Conservation (phyloP, 139 green algal genomes). For the Edaphochlamys debaryana region DNA sequence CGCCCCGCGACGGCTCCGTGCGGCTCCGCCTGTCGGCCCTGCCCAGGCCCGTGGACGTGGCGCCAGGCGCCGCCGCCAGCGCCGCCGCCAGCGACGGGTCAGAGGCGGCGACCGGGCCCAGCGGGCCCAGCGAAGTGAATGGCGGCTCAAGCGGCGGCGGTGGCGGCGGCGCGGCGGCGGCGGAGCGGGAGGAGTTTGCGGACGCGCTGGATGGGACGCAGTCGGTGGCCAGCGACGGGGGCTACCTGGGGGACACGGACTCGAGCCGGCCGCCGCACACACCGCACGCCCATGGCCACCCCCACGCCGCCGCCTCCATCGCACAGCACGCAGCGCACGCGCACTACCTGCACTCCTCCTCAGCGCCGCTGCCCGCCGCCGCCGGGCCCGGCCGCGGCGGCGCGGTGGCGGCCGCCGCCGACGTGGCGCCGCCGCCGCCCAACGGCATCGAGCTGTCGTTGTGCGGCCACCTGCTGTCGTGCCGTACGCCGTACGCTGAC, state of each 20-base stretch:
- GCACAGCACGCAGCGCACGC: too few species aligned
- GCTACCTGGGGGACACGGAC: conserved; percentile 46
- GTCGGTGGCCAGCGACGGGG: conserved; percentile 10
- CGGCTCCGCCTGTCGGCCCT: too few species aligned
- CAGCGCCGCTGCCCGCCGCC: background rate
- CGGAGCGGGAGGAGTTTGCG: background rate
- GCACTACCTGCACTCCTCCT: background rate
- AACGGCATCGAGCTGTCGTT: conserved; percentile 69
- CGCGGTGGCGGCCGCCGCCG: background rate
- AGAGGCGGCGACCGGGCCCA: too few species aligned
- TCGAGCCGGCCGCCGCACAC: background rate
- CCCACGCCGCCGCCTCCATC: background rate
- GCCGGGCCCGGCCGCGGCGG: background rate
- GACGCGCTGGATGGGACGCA: background rate
- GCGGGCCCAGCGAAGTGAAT: too few species aligned
- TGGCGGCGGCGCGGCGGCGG: too few species aligned
- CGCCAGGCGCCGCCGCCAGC: too few species aligned
- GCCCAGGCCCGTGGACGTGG: too few species aligned
- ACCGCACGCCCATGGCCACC: background rate
- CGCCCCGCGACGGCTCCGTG: background rate
- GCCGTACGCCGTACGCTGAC: conserved; percentile 49
- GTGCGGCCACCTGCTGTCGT: conserved; percentile 62
- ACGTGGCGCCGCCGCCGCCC: background rate
- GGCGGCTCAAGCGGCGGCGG: too few species aligned
- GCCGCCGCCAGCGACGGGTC: too few species aligned